Conservation (phyloP, 2,329 filamentous ascomycete species). For the Lachnellula hyalina region DNA sequence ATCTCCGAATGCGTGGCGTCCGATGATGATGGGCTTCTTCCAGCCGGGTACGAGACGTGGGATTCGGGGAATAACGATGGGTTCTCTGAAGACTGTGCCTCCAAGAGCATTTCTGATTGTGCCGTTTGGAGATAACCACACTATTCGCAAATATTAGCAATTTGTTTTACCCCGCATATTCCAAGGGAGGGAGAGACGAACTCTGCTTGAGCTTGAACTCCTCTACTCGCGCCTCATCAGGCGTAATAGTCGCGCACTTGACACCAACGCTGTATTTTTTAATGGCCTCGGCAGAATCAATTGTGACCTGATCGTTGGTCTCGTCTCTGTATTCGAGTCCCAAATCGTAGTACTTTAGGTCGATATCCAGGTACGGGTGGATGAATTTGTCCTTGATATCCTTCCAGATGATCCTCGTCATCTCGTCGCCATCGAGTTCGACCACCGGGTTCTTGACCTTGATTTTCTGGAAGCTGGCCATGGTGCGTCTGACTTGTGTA, state of each 20-base stretch:
- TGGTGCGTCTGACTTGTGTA: constrained; percentile 39
- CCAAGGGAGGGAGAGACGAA: constrained; percentile 39
- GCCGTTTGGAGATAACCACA: constrained; percentile 98
- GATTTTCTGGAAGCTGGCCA: constrained; percentile 73
- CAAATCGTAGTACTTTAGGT: constrained; percentile 97
- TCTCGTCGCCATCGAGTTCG: constrained; percentile 91
- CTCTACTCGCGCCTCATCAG: constrained; percentile 91
- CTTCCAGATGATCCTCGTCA: constrained; percentile 99
- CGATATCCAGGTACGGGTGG: constrained; percentile 89
- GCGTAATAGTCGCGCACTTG: constrained; percentile 99
- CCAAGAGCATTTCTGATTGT: constrained; percentile 73
- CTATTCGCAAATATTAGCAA: constrained; percentile 38
- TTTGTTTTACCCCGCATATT: not conserved
- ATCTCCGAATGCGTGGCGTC: constrained; percentile 96
- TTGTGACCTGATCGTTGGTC: constrained; percentile 93
- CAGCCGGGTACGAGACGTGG: constrained; percentile 92
- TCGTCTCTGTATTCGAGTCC: constrained; percentile 91
- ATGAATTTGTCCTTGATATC: constrained; percentile 99
- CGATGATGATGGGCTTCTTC: constrained; percentile 99
- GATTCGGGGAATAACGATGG: constrained; percentile 91
- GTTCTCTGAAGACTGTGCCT: constrained; percentile 97
- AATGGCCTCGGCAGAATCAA: constrained; percentile 93
- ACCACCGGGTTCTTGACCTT: constrained; percentile 99
- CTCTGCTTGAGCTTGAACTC: constrained; percentile 99
- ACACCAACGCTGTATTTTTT: constrained; percentile 98